A percentile compares a stretch with the other conserved stretches of the same genome.
Conservation (phyloP, 2,329 filamentous ascomycete species). For the Aureobasidium sp. region DNA sequence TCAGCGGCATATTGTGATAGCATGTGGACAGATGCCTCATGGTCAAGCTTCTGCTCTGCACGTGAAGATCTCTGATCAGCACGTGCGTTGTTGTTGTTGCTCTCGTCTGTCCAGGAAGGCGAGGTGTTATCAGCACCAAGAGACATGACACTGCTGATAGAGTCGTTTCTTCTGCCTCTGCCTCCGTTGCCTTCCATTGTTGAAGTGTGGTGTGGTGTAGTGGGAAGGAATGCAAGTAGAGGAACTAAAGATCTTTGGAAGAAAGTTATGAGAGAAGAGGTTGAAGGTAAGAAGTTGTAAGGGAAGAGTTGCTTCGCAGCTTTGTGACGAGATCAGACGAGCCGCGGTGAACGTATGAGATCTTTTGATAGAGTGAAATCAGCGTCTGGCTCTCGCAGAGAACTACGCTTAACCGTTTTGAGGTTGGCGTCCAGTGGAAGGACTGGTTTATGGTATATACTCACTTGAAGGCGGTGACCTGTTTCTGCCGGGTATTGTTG, state of each 20-base stretch:
- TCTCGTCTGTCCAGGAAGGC: neutral
- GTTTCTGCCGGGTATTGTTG: conserved; percentile 5
- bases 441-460: neutral
- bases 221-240: neutral
- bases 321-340: neutral
- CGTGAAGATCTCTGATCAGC: conserved; percentile 11
- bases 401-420: neutral
- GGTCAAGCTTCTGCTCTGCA: conserved; percentile 3
- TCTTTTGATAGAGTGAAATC: conserved; percentile 7
- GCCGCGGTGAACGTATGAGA: neutral
- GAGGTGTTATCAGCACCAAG: neutral
- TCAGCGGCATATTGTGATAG: neutral
- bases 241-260: neutral
- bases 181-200: conserved; percentile 7
- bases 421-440: neutral
- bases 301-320: neutral
- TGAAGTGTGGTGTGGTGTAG: neutral
- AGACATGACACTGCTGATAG: conserved; percentile 16
- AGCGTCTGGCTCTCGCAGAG: neutral
- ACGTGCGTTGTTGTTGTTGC: neutral
- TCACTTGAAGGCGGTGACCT: conserved; percentile 10
- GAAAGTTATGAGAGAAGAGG: neutral
- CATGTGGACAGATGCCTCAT: neutral
- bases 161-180: conserved; percentile 15
- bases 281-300: neutral